Percentiles rank a stretch among this genome's conserved stretches.
These are phyloP conservation scores for Przewalskia tangutica DNA, from an alignment of 257 asterid genomes.

Conservation along the genomic window DNA sequence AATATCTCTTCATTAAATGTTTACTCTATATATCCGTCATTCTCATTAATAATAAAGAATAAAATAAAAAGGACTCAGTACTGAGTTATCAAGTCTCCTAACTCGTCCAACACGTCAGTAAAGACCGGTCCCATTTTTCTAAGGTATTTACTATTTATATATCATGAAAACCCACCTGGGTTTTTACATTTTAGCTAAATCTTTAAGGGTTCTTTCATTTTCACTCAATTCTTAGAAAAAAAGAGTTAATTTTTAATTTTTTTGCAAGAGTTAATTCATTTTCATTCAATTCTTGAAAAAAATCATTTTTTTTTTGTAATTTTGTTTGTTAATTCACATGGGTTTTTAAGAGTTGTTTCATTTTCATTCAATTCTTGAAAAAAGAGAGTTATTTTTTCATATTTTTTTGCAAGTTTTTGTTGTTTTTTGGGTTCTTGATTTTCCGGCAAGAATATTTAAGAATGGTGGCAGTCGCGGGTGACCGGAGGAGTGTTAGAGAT, in stretches of 20 bases:
- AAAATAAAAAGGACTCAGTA: not conserved
- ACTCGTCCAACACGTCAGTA: not conserved
- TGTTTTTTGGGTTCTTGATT: not conserved
- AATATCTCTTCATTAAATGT: no score
- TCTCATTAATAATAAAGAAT: no score
- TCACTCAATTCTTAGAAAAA: not conserved
- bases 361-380: not conserved
- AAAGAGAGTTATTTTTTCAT: no score
- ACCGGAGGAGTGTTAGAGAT: slow-evolving; percentile 42
- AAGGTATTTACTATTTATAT: not conserved
- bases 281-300: not conserved
- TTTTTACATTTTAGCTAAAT: not conserved
- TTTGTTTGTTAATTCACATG: not conserved
- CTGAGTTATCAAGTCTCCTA: not conserved
- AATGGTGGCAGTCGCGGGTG: slow-evolving; percentile 16
- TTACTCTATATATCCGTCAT: no score
- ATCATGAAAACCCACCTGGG: not conserved
- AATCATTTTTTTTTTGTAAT: no score
- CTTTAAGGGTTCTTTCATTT: not conserved
- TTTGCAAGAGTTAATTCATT: not conserved
- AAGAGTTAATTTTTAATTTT: no score
- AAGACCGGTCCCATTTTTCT: not conserved
- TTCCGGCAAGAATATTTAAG: not conserved
- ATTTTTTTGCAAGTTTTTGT: no score
- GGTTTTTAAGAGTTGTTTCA: not conserved